Evolutionary conservation across 2,329 filamentous ascomycete genomes (phyloP), one percentile per base, ranked within the genome.

Genomic region (Microsporum canis): DNA sequence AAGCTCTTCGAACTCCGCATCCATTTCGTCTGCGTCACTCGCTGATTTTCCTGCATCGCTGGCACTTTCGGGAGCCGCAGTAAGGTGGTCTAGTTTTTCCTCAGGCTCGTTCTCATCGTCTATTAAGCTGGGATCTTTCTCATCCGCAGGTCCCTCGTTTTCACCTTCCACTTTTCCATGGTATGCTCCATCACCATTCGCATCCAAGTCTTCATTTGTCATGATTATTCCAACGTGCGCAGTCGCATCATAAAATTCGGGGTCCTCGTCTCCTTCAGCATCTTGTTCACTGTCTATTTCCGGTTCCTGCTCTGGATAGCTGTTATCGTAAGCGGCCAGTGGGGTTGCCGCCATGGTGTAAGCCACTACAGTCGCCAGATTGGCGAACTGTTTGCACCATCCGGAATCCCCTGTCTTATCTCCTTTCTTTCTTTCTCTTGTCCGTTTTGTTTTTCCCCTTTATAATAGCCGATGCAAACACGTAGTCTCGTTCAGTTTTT

Each of bases 211-310:
- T 47, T 47, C 34, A 31, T 49, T n/a, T 7, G 27, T 17, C 57
- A 23, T 31, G 31, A 5, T 8, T 31, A 56, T 31, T 72, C 68
- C 64, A 74, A 72, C 27, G 73, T 68, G 47, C 47, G 34, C n/a
- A 36, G 34, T 55, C 45, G 58, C 33, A 38, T 33, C 14, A 41
- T 55, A 60, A 55, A 53, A 41, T 10, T 60, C 58, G 17, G 39
- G 45, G 57, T 62, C 62, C 7, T 59, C 61, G 36, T 55, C 56
- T n/a, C 75, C 75, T 61, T 76, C 75, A 23, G 75, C 75, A 62
- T 77, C 75, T 65, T 73, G 71, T 59, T 77, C 75, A 64, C 75
- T 76, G 61, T 75, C 74, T 62, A 70, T 62, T 60, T 75, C 72
- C 36, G 67, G 62, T 38, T 68, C 68, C 45, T 69, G 66, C 64